A percentile compares a stretch with the other conserved stretches of the same genome.
phyloP scores from a whole-genome alignment of 768 basidiomycete species.

The Agaricus sinodeliciosus region DNA sequence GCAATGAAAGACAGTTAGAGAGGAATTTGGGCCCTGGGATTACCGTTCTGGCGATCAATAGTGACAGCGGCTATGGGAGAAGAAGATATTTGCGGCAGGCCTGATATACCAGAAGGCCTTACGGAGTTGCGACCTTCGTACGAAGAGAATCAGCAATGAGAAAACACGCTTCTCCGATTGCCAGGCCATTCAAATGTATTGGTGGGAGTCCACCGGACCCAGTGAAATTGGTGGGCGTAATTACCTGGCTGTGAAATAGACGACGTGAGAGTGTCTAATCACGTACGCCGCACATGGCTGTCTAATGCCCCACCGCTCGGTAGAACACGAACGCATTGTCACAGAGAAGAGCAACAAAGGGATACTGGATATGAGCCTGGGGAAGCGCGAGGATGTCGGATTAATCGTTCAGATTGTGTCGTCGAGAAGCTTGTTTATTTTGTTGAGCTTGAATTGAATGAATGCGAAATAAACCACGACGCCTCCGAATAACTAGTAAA shows the following conservation, averaged over 20 bases:
- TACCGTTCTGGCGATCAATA: too few species aligned
- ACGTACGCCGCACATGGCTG: not conserved
- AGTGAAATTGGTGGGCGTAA: not conserved
- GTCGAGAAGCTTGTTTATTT: not conserved
- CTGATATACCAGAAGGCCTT: not conserved
- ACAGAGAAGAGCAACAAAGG: too few species aligned
- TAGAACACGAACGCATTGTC: not conserved
- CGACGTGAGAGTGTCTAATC: not conserved
- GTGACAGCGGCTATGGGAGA: too few species aligned
- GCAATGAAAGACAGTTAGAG: too few species aligned
- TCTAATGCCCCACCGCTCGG: not conserved
- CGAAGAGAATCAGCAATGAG: not conserved
- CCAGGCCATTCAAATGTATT: too few species aligned
- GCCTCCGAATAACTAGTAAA: not conserved
- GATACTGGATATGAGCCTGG: not conserved
- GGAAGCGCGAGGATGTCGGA: not conserved
- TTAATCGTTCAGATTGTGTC: not conserved
- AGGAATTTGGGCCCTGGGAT: too few species aligned
- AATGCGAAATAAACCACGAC: not conserved
- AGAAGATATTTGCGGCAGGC: too few species aligned
- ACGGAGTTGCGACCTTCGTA: not conserved
- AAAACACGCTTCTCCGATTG: too few species aligned
- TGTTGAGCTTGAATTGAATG: not conserved
- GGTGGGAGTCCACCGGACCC: too few species aligned
- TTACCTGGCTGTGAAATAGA: not conserved